These are phyloP conservation scores for Acacia crassicarpa DNA, from an alignment of 306 rosid genomes.

Conservation along the genomic window DNA sequence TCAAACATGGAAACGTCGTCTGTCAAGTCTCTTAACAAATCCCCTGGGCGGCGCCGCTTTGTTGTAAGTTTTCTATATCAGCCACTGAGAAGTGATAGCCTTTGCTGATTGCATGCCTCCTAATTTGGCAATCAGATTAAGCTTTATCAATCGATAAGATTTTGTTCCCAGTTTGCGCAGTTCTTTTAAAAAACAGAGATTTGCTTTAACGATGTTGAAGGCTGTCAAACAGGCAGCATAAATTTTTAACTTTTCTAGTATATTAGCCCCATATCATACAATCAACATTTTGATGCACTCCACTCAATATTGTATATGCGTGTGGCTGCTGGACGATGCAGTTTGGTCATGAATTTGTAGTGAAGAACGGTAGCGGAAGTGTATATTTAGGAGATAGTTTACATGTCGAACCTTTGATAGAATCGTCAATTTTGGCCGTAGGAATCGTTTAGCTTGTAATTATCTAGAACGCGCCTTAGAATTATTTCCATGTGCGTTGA, in stretches of 20 bases:
- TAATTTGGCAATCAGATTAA: conserved; percentile 7
- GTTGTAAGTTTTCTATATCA: conserved; percentile 45
- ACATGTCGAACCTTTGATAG: background rate
- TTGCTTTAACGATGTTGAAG: background rate
- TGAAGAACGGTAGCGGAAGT: background rate
- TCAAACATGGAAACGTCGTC: conserved; percentile 64
- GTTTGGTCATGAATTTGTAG: background rate
- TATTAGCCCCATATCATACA: background rate
- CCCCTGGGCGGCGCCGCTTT: conserved; percentile 75
- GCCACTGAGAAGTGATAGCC: background rate
- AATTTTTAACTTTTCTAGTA: background rate
- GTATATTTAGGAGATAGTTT: background rate
- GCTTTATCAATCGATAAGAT: background rate
- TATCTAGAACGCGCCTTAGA: no score
- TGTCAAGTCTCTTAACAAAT: conserved; percentile 86
- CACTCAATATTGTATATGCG: background rate
- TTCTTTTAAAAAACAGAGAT: background rate
- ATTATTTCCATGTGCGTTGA: background rate
- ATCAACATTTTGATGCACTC: background rate
- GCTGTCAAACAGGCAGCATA: background rate
- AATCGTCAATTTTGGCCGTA: background rate
- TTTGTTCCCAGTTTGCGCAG: conserved; percentile 1
- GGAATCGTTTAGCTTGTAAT: no score
- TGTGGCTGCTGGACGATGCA: background rate
- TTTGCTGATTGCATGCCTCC: background rate